Evolutionary conservation across 1,284 basidiomycete genomes (phyloP).

Genomic region (Cryptococcus hybrid): DNA sequence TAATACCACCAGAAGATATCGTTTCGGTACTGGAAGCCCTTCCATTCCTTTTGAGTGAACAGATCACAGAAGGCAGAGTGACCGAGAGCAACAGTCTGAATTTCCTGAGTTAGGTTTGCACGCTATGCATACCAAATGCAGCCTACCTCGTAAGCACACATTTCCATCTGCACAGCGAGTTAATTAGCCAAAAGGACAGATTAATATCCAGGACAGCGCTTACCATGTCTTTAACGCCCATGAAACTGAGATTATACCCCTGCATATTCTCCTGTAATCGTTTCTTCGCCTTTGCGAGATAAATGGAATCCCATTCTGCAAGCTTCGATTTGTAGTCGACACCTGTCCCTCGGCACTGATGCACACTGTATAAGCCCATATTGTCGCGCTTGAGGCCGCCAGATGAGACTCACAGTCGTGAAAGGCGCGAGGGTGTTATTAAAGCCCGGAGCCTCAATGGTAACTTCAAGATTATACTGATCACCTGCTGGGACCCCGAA

Average conservation of each 20-base stretch:
- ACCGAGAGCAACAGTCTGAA: constrained; percentile 52
- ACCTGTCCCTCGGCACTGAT: constrained; percentile 12
- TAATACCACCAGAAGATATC: constrained; percentile 52
- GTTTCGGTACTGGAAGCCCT: constrained; percentile 59
- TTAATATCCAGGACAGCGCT: not conserved
- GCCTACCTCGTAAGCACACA: constrained; percentile 61
- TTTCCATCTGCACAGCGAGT: constrained; percentile 32
- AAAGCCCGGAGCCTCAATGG: constrained; percentile 51
- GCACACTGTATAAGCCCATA: no score
- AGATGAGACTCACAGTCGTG: constrained; percentile 37
- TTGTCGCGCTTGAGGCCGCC: not conserved
- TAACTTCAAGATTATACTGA: constrained; percentile 50
- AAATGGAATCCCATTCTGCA: constrained; percentile 64
- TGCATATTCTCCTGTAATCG: constrained; percentile 62
- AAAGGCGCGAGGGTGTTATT: constrained; percentile 55
- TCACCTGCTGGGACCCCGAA: constrained; percentile 51
- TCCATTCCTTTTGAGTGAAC: constrained; percentile 67
- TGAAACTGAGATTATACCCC: constrained; percentile 66
- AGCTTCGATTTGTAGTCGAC: constrained; percentile 21
- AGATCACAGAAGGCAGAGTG: constrained; percentile 56
- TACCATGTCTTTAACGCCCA: constrained; percentile 62
- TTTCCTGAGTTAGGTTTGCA: not conserved
- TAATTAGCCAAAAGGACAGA: constrained; percentile 54
- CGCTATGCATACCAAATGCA: not conserved
- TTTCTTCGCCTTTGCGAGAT: constrained; percentile 64